These are phyloP conservation scores for Trichoderma guizhouense DNA, from an alignment of 2,329 filamentous ascomycete species.

Conservation along the genomic window DNA sequence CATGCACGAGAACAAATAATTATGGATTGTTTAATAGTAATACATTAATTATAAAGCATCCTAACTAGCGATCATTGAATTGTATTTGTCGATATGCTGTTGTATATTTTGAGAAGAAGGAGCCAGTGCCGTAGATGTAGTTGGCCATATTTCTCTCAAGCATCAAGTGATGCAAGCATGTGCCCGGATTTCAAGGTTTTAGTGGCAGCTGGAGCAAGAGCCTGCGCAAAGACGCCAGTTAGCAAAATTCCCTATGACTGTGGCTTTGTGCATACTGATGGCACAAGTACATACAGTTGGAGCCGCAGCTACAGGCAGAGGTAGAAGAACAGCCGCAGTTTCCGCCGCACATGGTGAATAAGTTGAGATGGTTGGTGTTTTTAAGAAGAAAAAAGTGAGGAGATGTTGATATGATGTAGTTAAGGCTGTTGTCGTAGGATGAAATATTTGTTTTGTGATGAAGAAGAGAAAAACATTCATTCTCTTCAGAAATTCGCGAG, in stretches of 20 bases:
- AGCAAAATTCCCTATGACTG: conserved; percentile 11
- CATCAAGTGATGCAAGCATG: neutral
- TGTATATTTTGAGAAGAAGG: neutral
- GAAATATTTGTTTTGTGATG: neutral
- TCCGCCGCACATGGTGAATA: conserved; percentile 33
- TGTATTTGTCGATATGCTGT: neutral
- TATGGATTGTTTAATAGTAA: neutral
- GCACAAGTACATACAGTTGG: conserved; percentile 30
- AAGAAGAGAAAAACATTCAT: neutral
- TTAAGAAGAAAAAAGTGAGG: neutral
- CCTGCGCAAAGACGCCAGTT: conserved; percentile 23
- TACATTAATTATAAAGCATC: neutral
- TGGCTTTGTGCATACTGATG: neutral
- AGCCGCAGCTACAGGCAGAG: conserved; percentile 36
- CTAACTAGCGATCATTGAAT: neutral
- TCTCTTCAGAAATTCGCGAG: neutral
- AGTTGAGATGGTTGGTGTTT: conserved; percentile 9
- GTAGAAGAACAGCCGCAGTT: conserved; percentile 36
- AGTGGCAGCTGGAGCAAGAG: conserved; percentile 32
- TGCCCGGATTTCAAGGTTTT: neutral
- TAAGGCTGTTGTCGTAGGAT: neutral
- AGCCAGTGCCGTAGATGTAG: neutral
- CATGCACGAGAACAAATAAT: neutral
- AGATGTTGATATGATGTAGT: neutral
- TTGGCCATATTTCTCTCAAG: neutral